Conservation (phyloP, 2,329 filamentous ascomycete genomes). For the Aspergillus fructus region DNA sequence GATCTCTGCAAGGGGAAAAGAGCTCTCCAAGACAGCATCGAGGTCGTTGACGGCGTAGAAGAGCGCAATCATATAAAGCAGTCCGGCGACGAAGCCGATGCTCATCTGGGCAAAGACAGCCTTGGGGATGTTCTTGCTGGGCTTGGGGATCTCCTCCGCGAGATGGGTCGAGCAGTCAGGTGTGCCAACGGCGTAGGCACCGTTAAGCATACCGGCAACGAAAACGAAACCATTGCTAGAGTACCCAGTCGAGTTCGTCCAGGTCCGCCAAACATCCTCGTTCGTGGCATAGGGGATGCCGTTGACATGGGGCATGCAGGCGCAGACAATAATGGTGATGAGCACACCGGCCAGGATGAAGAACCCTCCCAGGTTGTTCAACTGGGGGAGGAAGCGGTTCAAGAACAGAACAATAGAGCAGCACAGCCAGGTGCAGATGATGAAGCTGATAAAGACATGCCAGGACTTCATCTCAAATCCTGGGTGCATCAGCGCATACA, state of each 20-base stretch:
- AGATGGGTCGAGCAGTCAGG: slow-evolving; percentile 66
- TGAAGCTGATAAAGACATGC: slow-evolving; percentile 61
- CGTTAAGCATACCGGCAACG: slow-evolving; percentile 65
- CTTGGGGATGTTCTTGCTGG: slow-evolving; percentile 49
- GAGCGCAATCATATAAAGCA: slow-evolving; percentile 51
- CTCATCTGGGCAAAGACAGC: slow-evolving; percentile 51
- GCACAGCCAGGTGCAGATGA: slow-evolving; percentile 56
- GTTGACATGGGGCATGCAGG: slow-evolving; percentile 53
- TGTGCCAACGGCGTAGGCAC: slow-evolving; percentile 66
- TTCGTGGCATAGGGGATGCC: slow-evolving; percentile 47
- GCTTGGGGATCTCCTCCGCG: slow-evolving; percentile 61
- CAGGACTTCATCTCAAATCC: slow-evolving; percentile 53
- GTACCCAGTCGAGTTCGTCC: slow-evolving; percentile 50
- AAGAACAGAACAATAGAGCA: slow-evolving; percentile 56
- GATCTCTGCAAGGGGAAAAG: slow-evolving; percentile 49
- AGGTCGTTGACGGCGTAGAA: slow-evolving; percentile 52
- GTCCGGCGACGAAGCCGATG: slow-evolving; percentile 48
- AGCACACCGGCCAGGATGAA: slow-evolving; percentile 56
- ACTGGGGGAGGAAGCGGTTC: slow-evolving; percentile 53
- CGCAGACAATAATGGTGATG: slow-evolving; percentile 54
- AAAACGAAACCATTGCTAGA: slow-evolving; percentile 61
- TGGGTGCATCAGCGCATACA: slow-evolving; percentile 61
- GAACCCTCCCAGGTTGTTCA: slow-evolving; percentile 57
- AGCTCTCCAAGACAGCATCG: slow-evolving; percentile 19
- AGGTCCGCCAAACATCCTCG: slow-evolving; percentile 56